Conservation (phyloP, 495 filamentous ascomycete species). For the Corynascus novoguineensis region DNA sequence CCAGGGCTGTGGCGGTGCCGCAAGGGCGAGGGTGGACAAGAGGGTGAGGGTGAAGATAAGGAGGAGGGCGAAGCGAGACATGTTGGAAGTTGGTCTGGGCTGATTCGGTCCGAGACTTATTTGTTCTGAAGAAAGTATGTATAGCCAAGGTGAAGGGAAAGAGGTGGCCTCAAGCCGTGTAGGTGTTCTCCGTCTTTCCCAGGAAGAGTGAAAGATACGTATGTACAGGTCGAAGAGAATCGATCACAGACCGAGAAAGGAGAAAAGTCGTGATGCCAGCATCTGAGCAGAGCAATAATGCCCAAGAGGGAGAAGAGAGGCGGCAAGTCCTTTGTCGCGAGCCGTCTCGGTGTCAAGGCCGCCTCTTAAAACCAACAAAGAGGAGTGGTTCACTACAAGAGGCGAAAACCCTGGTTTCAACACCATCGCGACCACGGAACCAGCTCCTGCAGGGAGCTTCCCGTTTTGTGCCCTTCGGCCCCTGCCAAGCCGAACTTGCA, state of each 20-base stretch:
- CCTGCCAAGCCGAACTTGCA: conserved; percentile 3
- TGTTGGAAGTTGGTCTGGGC: not conserved
- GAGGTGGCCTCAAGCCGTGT: not conserved
- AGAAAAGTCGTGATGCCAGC: conserved; percentile 17
- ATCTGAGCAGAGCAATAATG: conserved; percentile 3
- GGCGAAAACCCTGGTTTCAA: conserved; percentile 1
- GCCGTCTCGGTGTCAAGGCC: not conserved
- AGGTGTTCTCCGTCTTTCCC: not conserved
- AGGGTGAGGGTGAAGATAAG: conserved; percentile 19
- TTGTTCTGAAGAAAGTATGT: not conserved
- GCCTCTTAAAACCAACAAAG: not conserved
- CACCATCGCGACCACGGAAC: no score
- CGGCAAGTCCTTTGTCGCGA: not conserved
- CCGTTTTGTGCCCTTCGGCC: conserved; percentile 1
- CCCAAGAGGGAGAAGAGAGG: not conserved
- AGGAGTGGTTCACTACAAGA: not conserved
- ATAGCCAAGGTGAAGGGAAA: not conserved
- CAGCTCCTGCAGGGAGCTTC: not conserved
- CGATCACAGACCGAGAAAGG: conserved; percentile 13
- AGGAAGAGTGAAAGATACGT: not conserved
- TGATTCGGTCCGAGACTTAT: not conserved
- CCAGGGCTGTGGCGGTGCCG: conserved; percentile 16
- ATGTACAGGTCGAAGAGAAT: not conserved
- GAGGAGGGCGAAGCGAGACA: conserved; percentile 10
- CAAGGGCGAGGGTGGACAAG: conserved; percentile 9